Conservation (phyloP, 1,284 basidiomycete species). For the Phellopilus nigrolimitatus region DNA sequence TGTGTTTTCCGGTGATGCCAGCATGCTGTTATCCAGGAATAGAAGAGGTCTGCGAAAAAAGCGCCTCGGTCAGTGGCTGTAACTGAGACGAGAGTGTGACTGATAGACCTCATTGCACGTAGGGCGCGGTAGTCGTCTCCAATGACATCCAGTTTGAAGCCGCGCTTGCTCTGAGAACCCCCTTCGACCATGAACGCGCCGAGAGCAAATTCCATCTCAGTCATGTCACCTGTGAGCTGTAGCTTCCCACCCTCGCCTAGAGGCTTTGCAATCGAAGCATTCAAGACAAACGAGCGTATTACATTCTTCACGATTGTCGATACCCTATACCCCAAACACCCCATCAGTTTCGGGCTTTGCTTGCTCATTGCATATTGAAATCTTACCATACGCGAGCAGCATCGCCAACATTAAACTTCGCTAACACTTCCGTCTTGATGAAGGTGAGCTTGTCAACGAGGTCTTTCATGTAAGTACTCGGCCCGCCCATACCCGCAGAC, state of each 20-base stretch:
- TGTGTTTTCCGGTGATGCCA: constrained; percentile 64
- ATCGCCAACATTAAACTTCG: constrained; percentile 66
- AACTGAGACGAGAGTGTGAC: not conserved
- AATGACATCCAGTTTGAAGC: constrained; percentile 61
- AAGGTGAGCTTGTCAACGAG: constrained; percentile 81
- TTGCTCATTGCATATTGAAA: constrained; percentile 4
- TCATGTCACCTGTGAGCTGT: constrained; percentile 92
- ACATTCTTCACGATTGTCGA: constrained; percentile 66
- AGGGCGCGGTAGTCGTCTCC: constrained; percentile 79
- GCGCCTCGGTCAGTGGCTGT: not conserved
- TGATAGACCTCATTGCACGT: constrained; percentile 70
- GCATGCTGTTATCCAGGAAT: constrained; percentile 73
- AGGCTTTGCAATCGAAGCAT: constrained; percentile 84
- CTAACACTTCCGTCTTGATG: constrained; percentile 72
- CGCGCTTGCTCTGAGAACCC: constrained; percentile 48
- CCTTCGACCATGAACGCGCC: constrained; percentile 70
- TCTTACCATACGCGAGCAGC: constrained; percentile 67
- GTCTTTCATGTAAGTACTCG: constrained; percentile 87
- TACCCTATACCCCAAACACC: constrained; percentile 43
- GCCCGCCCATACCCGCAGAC: constrained; percentile 56
- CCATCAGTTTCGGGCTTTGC: not conserved
- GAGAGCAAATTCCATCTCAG: constrained; percentile 88
- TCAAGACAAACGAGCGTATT: constrained; percentile 81
- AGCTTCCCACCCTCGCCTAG: constrained; percentile 87
- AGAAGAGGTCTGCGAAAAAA: constrained; percentile 62